phyloP scores from a whole-genome alignment of 139 green algal genomes.

The Eudorina sp. region DNA sequence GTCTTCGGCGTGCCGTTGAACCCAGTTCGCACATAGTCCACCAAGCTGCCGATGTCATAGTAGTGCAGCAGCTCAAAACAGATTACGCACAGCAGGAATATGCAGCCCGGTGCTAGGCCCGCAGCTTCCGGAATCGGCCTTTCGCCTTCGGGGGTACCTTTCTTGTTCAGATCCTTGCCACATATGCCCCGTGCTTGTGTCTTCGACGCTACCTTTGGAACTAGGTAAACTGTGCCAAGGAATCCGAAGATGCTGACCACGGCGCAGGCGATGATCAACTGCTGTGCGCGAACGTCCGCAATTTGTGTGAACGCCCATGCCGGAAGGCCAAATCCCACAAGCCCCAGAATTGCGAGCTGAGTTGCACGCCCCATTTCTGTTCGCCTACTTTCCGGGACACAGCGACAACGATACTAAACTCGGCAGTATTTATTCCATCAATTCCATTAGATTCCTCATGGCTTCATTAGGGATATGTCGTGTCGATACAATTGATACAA shows the following conservation, averaged over 20 bases:
- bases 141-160: constrained; percentile 83
- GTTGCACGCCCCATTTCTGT: background rate
- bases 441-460: background rate
- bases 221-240: constrained; percentile 71
- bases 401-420: background rate
- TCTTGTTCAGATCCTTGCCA: constrained; percentile 95
- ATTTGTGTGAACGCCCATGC: constrained; percentile 56
- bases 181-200: constrained; percentile 74
- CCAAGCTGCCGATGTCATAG: constrained; percentile 76
- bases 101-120: constrained; percentile 91
- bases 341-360: background rate
- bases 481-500: background rate
- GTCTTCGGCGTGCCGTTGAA: constrained; percentile 47
- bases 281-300: constrained; percentile 50
- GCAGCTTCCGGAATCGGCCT: constrained; percentile 89
- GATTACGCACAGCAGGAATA: constrained; percentile 93
- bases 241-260: constrained; percentile 79
- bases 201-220: constrained; percentile 74
- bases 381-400: background rate
- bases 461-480: background rate
- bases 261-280: constrained; percentile 53
- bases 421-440: background rate
- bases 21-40: constrained; percentile 56
- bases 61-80: constrained; percentile 94
- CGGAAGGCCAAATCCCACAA: constrained; percentile 27